phyloP scores from a whole-genome alignment of 2,329 filamentous ascomycete species.

The Dothideomycetes sp. region DNA sequence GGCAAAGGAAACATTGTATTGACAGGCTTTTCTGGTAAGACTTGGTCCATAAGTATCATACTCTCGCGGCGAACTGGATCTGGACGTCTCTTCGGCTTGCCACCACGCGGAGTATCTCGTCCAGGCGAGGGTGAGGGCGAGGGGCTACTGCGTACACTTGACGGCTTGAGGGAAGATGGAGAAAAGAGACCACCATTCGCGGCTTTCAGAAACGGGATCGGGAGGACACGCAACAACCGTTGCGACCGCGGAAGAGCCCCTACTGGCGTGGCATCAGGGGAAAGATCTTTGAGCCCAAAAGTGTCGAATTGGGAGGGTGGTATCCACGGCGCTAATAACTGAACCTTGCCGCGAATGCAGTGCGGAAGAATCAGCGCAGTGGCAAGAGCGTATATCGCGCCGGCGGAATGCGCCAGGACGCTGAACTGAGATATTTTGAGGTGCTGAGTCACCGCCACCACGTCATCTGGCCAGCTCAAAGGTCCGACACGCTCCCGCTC shows the following conservation, averaged over 20 bases:
- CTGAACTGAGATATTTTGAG: slow-evolving; percentile 94
- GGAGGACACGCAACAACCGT: slow-evolving; percentile 77
- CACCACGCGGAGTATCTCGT: slow-evolving; percentile 1
- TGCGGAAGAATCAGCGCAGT: slow-evolving; percentile 93
- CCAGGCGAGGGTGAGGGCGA: slow-evolving; percentile 5
- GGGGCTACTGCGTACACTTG: slow-evolving; percentile 15
- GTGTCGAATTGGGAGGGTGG: slow-evolving; percentile 86
- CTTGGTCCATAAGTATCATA: slow-evolving; percentile 39
- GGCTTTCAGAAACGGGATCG: slow-evolving; percentile 81
- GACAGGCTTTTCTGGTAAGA: slow-evolving; percentile 26
- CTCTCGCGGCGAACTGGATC: slow-evolving; percentile 30
- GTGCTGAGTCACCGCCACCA: slow-evolving; percentile 84
- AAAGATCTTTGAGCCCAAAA: slow-evolving; percentile 37
- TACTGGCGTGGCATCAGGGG: slow-evolving; percentile 43
- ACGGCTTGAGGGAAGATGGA: slow-evolving; percentile 41
- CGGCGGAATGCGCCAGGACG: slow-evolving; percentile 88
- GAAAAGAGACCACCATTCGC: slow-evolving; percentile 95
- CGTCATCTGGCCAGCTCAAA: slow-evolving; percentile 87
- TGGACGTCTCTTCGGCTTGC: slow-evolving; percentile 11
- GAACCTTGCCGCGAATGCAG: slow-evolving; percentile 86
- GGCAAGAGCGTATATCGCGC: slow-evolving; percentile 93
- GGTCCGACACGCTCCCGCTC: slow-evolving; percentile 70
- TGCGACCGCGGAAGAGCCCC: slow-evolving; percentile 87
- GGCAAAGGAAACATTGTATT: slow-evolving; percentile 18
- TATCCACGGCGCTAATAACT: slow-evolving; percentile 93